phyloP scores from a whole-genome alignment of 129 eudicot species.

The carrot (Daucus carota) region DNA sequence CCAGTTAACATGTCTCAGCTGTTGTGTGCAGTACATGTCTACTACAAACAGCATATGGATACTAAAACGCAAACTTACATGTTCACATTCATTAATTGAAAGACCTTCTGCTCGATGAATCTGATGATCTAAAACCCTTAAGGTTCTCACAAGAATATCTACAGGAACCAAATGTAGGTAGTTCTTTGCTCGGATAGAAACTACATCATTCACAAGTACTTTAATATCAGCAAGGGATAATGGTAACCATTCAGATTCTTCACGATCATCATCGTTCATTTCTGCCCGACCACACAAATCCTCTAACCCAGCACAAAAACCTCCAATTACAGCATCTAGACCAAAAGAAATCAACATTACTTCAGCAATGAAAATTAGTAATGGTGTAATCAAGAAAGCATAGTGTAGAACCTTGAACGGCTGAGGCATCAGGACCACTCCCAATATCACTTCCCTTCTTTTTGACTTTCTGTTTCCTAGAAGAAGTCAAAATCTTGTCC shows the following conservation, averaged over 20 bases:
- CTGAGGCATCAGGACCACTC: conserved; percentile 42
- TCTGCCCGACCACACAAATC: conserved; percentile 70
- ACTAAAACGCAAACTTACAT: conserved; percentile 50
- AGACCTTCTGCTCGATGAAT: conserved; percentile 94
- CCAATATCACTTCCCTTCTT: conserved; percentile 51
- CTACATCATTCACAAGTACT: conserved; percentile 63
- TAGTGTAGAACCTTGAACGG: conserved; percentile 51
- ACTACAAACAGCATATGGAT: conserved; percentile 7
- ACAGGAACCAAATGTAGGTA: conserved; percentile 67
- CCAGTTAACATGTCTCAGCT: background rate
- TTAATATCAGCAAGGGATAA: conserved; percentile 58
- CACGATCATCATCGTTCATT: conserved; percentile 66
- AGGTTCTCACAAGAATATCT: conserved; percentile 49
- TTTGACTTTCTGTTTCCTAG: conserved; percentile 70
- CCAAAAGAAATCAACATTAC: conserved; percentile 15
- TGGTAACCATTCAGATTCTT: conserved; percentile 76
- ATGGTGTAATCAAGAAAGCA: background rate
- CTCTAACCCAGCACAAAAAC: conserved; percentile 75
- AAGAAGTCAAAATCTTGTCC: conserved; percentile 58
- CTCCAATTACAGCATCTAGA: conserved; percentile 54
- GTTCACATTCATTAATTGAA: conserved; percentile 67
- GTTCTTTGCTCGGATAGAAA: conserved; percentile 59
- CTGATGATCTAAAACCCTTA: conserved; percentile 78
- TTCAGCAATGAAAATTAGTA: conserved; percentile 3
- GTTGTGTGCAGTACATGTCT: conserved; percentile 1